Evolutionary conservation across 176 grass and related monocot genomes (phyloP).

Genomic region (Tillandsia fasciculata): DNA sequence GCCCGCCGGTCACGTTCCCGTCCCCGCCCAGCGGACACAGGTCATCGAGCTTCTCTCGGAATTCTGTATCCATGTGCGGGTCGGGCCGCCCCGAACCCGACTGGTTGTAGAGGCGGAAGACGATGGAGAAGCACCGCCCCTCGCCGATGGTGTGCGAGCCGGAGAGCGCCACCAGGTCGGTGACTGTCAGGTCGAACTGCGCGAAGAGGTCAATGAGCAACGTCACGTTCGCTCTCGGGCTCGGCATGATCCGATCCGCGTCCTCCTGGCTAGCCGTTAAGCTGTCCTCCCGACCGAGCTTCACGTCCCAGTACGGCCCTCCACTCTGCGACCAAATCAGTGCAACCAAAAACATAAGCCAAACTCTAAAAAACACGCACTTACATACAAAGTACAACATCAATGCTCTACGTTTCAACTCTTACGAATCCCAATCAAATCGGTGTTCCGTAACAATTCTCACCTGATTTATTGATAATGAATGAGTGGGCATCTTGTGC

Average conservation of each 20-base stretch:
- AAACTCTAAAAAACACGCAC: background rate
- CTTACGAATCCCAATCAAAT: too few relatives aligned
- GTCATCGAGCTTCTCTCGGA: constrained; percentile 31
- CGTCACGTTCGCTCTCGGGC: constrained; percentile 60
- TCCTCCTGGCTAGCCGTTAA: constrained; percentile 67
- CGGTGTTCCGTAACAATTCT: too few relatives aligned
- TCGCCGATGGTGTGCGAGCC: constrained; percentile 80
- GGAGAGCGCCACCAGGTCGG: constrained; percentile 79
- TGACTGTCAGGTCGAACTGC: constrained; percentile 50
- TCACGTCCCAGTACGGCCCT: constrained; percentile 73
- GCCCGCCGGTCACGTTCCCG: constrained; percentile 46
- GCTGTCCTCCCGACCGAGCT: constrained; percentile 70
- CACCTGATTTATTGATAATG: too few relatives aligned
- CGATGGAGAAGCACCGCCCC: constrained; percentile 83
- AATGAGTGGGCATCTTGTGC: too few relatives aligned
- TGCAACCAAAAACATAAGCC: background rate
- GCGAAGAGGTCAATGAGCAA: constrained; percentile 58
- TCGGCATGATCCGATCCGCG: constrained; percentile 70
- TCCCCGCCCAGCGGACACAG: constrained; percentile 56
- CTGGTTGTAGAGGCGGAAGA: constrained; percentile 94
- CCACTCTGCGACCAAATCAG: constrained; percentile 36
- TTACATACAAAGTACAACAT: too few relatives aligned
- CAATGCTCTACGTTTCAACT: too few relatives aligned
- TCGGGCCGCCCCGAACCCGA: constrained; percentile 69
- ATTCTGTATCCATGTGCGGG: constrained; percentile 65